Base-by-base conservation (phyloP, 352 stramenopile species). In the Pythium insidiosum region DNA sequence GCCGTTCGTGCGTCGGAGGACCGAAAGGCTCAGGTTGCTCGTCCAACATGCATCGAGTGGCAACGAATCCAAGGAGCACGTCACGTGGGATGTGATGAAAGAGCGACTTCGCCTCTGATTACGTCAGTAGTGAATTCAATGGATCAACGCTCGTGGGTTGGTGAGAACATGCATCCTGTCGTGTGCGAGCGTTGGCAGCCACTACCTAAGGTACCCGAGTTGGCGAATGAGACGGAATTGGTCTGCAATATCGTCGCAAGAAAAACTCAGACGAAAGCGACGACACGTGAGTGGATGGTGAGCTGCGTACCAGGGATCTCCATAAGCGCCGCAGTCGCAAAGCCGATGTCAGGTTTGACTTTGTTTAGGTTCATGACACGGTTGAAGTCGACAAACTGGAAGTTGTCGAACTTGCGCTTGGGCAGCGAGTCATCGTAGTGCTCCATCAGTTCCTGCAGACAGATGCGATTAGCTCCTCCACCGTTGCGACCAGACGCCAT, bases 301-400 rank as follows among this genome's bases (percentile, higher is more conserved):
- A n/a, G n/a, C n/a, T n/a, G 15, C 28, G 16, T 56, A 67, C 61
- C 67, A 48, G 71, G 74, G 38, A 89, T 73, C 38, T 87, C 69
- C 56, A 79, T 78, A 28, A 92, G 48, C 6, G 76, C 74, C 11
- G 65, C 63, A 4, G 72, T 76, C 3, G 76, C 79, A 47, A 92
- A 85, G 20, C 59, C 68, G 18, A 82, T 40, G 6, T 84, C 75
- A 1, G 72, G 72, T 22, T 84, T 76, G 18, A 58, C 38, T 1
- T 39, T 43, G 37, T 79, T 78, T n/a, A 68, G 53, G 26, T 56
- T 57, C 41, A 82, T 67, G 26, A 87, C 57, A 30, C 65, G 33
- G 37, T 63, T 74, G 24, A 75, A 81, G 24, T 87, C 65, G 6
- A 92, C 68, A 37, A 88, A 88, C 53, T 85, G 74, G 43, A 89